Conservation (phyloP, 345 rosid species). For the Lenwebbia sp. region DNA sequence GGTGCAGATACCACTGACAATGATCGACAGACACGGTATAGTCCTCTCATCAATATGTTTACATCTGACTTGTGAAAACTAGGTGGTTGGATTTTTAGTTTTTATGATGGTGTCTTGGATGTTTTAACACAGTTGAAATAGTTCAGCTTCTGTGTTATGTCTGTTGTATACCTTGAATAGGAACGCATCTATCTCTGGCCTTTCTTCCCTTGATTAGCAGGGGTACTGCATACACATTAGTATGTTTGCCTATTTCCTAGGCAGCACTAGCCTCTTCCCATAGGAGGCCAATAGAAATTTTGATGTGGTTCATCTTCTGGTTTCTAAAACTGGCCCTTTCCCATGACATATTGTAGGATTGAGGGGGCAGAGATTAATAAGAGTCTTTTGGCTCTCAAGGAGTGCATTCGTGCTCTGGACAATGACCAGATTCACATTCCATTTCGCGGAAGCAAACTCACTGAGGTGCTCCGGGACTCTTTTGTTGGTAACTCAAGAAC, state of each 20-base stretch:
- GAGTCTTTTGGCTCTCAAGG: constrained; percentile 96
- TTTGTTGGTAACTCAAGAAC: constrained; percentile 95
- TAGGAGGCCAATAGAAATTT: not conserved
- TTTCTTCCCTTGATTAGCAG: not conserved
- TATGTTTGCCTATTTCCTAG: not conserved
- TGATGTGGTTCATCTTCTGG: not conserved
- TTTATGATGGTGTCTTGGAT: not conserved
- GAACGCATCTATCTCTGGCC: not conserved
- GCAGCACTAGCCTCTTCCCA: not conserved
- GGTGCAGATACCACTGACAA: constrained; percentile 99
- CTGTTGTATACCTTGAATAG: not conserved
- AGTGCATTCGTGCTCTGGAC: constrained; percentile 94
- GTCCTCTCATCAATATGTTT: not conserved
- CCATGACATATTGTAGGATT: constrained; percentile 35
- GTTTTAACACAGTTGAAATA: not conserved
- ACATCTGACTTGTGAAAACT: not conserved
- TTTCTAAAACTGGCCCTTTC: not conserved
- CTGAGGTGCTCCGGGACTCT: constrained; percentile 95
- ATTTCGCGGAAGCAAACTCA: constrained; percentile 92
- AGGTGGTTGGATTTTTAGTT: too few species aligned
- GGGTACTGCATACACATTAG: not conserved
- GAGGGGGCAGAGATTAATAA: constrained; percentile 95
- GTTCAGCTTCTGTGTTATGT: not conserved
- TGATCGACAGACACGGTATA: constrained; percentile 94
- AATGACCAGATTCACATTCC: constrained; percentile 96